Evolutionary conservation across 352 stramenopile genomes (phyloP), one percentile per base, ranked within the genome.

Genomic region (Phytophthora boehmeriae): DNA sequence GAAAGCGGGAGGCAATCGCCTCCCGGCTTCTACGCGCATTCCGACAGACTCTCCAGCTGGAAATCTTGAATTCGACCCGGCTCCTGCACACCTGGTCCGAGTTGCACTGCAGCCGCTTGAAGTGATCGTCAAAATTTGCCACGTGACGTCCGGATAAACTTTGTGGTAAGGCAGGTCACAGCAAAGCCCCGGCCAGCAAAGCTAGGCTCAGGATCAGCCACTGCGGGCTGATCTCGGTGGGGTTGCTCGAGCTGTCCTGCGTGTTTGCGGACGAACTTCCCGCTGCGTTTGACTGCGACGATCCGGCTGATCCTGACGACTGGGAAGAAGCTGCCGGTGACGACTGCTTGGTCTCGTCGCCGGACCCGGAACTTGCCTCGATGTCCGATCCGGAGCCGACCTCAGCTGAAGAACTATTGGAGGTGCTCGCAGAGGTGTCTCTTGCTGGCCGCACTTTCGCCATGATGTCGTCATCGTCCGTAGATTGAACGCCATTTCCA

Each of bases 121-220:
- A 39, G 34, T n/a, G 34, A 39, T 13, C 34, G 2, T 39, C 34
- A 39, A 13, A 17, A 17, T 20, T 22, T 22, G 5, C 38, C n/a
- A 11, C n/a, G 9, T 17, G 16, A 44, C 6, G 38, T 50, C 44
- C 35, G 45, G 50, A 56, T 49, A 38, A 35, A 58, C 45, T 34
- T 57, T 34, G 38, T 9, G 4, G 53, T 32, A 47, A 63, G 19
- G 5, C 14, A 20, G 28, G 35, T 65, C 22, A 69, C 47, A 69
- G 25, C 46, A 69, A 8, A 20, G 52, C 44, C 23, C 58, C 65
- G 17, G 59, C 30, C 30, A 73, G 54, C 47, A 73, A 53, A 20
- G 54, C 59, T 23, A 62, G 25, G 16, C 48, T 30, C 28, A 68
- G n/a, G 25, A 57, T 34, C 8, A 62, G 20, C 65, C 59, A 66